Evolutionary conservation across 106 monocot genomes (phyloP).

Genomic region (Ottelia alismoides): DNA sequence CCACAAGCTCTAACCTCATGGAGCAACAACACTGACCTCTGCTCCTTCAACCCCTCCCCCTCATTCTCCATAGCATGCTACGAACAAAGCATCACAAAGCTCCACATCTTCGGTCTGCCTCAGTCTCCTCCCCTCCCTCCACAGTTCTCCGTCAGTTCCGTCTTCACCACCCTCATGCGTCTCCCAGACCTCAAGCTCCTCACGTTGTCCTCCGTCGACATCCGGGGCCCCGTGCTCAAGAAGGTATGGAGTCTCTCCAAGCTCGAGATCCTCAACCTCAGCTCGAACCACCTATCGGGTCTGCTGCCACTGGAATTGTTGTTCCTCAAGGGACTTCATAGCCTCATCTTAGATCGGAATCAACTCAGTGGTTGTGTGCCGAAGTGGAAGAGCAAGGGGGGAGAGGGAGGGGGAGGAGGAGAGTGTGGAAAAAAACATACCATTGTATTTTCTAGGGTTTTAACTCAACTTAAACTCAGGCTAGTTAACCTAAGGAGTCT

Average conservation of each 20-base stretch:
- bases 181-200: conserved; percentile 79
- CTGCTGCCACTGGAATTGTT: conserved; percentile 42
- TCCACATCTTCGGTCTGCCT: conserved; percentile 49
- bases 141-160: conserved; percentile 66
- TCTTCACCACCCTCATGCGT: conserved; percentile 70
- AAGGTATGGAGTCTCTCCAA: conserved; percentile 55
- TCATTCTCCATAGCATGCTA: conserved; percentile 68
- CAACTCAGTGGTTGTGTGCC: conserved; percentile 40
- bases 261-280: conserved; percentile 85
- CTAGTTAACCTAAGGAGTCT: too few relatives aligned
- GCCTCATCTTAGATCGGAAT: conserved; percentile 66
- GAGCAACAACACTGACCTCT: conserved; percentile 56
- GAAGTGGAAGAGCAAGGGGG: too few relatives aligned
- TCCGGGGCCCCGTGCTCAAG: conserved; percentile 62
- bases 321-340: conserved; percentile 48
- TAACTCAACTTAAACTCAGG: too few relatives aligned
- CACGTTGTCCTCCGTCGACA: conserved; percentile 52
- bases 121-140: conserved; percentile 35
- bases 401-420: too few relatives aligned
- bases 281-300: conserved; percentile 66
- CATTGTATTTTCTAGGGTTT: too few relatives aligned
- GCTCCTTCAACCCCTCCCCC: conserved; percentile 41
- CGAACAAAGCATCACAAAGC: conserved; percentile 67
- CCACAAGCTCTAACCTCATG: conserved; percentile 40
- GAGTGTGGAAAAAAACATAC: too few relatives aligned